phyloP scores from a whole-genome alignment of 805 yeast genomes.

The Kazachstania psychrophila region DNA sequence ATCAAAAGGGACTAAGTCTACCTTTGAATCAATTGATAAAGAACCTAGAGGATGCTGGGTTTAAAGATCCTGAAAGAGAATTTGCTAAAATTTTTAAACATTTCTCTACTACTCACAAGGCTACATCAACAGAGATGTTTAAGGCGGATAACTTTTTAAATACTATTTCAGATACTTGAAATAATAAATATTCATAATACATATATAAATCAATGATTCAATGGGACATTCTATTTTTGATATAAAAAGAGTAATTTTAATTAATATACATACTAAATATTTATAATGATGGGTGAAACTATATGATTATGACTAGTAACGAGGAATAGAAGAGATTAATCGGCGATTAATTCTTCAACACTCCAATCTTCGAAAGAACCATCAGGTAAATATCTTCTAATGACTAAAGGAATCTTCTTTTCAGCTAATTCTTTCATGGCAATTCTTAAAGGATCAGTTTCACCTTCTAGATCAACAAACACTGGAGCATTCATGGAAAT shows the following conservation, averaged over 20 bases:
- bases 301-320: too few species aligned
- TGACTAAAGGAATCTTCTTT: slow-evolving; percentile 88
- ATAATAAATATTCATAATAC: too few species aligned
- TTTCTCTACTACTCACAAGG: slow-evolving; percentile 44
- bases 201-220: too few species aligned
- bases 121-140: slow-evolving; percentile 52
- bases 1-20: slow-evolving; percentile 33
- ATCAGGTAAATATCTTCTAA: slow-evolving; percentile 93
- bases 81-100: slow-evolving; percentile 44
- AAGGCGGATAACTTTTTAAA: slow-evolving; percentile 55
- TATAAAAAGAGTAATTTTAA: neutral
- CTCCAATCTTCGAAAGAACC: slow-evolving; percentile 99
- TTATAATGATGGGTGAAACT: too few species aligned
- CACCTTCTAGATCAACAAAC: slow-evolving; percentile 95
- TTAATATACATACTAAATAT: too few species aligned
- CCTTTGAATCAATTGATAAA: slow-evolving; percentile 41
- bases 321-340: too few species aligned
- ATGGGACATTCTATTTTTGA: too few species aligned
- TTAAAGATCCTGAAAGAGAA: slow-evolving; percentile 31
- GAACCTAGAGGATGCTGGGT: slow-evolving; percentile 40
- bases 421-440: slow-evolving; percentile 96
- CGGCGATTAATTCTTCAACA: slow-evolving; percentile 92
- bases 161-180: slow-evolving; percentile 30
- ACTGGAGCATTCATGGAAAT: slow-evolving; percentile 98
- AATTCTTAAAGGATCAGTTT: slow-evolving; percentile 95